Conservation (phyloP, 176 grass and related monocot species). For the Bolboschoenus planiculmis region DNA sequence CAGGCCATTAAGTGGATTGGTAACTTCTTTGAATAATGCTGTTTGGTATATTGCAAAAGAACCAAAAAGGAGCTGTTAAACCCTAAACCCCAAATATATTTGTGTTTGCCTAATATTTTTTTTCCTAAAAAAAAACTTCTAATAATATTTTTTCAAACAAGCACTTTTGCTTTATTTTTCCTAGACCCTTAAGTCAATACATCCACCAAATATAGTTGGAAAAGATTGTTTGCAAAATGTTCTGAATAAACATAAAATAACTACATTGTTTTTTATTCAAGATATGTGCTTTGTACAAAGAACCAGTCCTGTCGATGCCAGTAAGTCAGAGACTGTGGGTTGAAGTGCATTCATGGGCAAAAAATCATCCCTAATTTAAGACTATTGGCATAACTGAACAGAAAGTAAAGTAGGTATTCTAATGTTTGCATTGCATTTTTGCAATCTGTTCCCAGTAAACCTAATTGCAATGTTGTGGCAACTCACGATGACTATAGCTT, state of each 20-base stretch:
- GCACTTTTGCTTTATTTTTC: not conserved
- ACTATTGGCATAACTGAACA: not conserved
- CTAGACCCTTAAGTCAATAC: not conserved
- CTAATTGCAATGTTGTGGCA: slow-evolving; percentile 87
- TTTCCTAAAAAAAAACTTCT: not conserved
- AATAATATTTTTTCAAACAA: not conserved
- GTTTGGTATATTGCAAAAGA: not conserved
- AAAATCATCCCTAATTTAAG: not conserved
- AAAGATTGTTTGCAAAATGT: not conserved
- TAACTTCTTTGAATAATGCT: not conserved
- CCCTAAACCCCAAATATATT: not conserved
- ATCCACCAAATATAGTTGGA: not conserved
- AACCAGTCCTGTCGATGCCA: not conserved
- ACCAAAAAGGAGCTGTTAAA: not conserved
- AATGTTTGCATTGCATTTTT: slow-evolving; percentile 22
- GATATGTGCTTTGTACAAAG: not conserved
- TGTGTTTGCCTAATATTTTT: not conserved
- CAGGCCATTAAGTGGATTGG: not conserved
- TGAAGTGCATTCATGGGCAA: not conserved
- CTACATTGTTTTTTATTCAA: not conserved
- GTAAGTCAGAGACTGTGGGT: not conserved
- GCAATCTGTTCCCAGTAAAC: slow-evolving; percentile 45
- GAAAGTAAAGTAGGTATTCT: not conserved
- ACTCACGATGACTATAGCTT: slow-evolving; percentile 99
- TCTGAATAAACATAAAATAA: not conserved